Conservation (phyloP, 2,329 filamentous ascomycete species). For the Botrytis galanthina region DNA sequence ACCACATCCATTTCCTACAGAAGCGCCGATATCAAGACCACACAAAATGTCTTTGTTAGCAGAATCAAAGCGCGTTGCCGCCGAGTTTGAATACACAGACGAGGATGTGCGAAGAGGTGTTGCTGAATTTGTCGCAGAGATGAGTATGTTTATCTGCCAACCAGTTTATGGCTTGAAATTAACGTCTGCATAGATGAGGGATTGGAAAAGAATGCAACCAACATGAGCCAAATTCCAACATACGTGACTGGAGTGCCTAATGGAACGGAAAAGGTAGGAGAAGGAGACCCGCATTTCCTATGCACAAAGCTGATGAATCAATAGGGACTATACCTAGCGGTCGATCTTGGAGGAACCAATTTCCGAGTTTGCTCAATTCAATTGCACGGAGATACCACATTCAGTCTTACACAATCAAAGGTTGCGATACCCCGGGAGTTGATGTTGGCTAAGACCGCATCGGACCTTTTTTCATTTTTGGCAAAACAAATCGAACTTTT, state of each 20-base stretch:
- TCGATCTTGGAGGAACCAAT: conserved; percentile 97
- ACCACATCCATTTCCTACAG: conserved; percentile 53
- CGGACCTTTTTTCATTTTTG: conserved; percentile 87
- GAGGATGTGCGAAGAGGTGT: conserved; percentile 77
- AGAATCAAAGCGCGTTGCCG: conserved; percentile 76
- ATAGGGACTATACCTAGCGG: conserved; percentile 85
- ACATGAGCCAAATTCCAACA: conserved; percentile 92
- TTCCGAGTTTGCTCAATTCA: conserved; percentile 96
- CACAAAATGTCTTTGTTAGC: conserved; percentile 61
- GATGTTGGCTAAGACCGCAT: conserved; percentile 83
- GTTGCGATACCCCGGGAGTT: conserved; percentile 84
- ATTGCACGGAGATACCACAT: conserved; percentile 91
- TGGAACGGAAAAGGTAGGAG: conserved; percentile 86
- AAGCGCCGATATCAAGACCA: conserved; percentile 53
- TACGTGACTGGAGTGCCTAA: conserved; percentile 96
- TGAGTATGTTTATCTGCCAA: conserved; percentile 56
- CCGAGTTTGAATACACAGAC: conserved; percentile 80
- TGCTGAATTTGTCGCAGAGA: conserved; percentile 80
- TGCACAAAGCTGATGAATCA: conserved; percentile 9
- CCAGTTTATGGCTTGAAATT: conserved; percentile 28
- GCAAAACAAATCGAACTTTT: conserved; percentile 91
- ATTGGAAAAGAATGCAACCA: conserved; percentile 71
- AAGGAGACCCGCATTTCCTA: background rate
- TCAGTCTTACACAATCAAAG: conserved; percentile 90
- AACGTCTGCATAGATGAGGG: conserved; percentile 66